Percentiles rank a stretch among this genome's conserved stretches.
These are phyloP conservation scores for Candida tallmaniae DNA, from an alignment of 805 yeast genomes.

Conservation along the genomic window DNA sequence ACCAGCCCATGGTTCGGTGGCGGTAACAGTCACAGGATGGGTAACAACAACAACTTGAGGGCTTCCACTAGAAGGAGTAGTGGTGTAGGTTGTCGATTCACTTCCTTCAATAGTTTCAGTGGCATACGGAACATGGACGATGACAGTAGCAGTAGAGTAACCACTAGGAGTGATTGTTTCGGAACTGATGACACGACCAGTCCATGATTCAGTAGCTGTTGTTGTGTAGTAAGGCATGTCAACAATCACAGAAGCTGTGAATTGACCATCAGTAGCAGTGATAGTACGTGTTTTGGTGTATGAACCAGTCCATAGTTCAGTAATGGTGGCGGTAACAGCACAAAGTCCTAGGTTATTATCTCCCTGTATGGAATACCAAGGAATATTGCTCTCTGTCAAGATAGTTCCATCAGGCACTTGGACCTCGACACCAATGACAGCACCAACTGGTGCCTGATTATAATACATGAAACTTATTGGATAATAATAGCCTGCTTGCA, in stretches of 20 bases:
- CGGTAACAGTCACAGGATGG: not conserved
- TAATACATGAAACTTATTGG: conserved; percentile 4
- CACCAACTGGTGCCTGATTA: not conserved
- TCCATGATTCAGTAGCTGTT: not conserved
- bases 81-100: not conserved
- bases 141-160: not conserved
- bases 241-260: not conserved
- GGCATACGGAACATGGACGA: not conserved
- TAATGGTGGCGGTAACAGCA: not conserved
- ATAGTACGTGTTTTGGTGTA: not conserved
- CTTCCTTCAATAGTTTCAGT: not conserved
- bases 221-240: too few species aligned
- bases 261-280: too few species aligned
- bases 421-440: not conserved
- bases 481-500: conserved; percentile 3
- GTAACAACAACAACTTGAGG: not conserved
- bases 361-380: not conserved
- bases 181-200: not conserved
- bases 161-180: not conserved
- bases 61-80: not conserved
- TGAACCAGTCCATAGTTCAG: not conserved
- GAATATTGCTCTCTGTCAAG: not conserved
- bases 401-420: conserved; percentile 1
- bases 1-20: not conserved
- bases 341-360: not conserved